phyloP scores from a whole-genome alignment of 257 asterid species.

The Jacaranda copaia region DNA sequence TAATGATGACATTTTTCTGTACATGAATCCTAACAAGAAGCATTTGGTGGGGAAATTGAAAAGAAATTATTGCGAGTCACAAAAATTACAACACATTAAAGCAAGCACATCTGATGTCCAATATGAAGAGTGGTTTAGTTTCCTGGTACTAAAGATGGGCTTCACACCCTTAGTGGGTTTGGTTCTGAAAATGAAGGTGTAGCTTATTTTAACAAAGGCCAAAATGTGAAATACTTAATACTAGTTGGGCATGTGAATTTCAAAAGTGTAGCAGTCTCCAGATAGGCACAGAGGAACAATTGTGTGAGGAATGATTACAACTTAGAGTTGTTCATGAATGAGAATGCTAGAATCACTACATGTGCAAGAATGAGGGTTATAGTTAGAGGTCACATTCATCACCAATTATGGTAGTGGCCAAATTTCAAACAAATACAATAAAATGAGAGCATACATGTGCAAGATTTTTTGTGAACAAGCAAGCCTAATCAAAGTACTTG shows the following conservation, averaged over 20 bases:
- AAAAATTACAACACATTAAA: too few species aligned
- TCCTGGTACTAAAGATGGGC: background rate
- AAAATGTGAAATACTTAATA: background rate
- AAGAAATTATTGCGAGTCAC: background rate
- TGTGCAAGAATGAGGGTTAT: background rate
- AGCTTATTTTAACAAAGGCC: background rate
- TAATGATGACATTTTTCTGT: background rate
- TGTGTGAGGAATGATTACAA: background rate
- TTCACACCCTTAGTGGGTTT: background rate
- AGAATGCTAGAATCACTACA: background rate
- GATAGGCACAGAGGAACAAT: background rate
- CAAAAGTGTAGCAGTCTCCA: background rate
- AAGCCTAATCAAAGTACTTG: background rate
- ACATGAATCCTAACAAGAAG: background rate
- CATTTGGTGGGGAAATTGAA: background rate
- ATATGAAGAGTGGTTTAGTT: background rate
- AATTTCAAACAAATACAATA: background rate
- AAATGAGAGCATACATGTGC: background rate
- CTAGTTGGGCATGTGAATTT: background rate
- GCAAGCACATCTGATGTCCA: background rate
- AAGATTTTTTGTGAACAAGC: background rate
- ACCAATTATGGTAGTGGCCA: background rate
- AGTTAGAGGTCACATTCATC: background rate
- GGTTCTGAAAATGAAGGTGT: background rate
- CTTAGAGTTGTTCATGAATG: background rate